Evolutionary conservation across 164 flowering plant species (phyloP).

Genomic region (Chimonanthus salicifolius): DNA sequence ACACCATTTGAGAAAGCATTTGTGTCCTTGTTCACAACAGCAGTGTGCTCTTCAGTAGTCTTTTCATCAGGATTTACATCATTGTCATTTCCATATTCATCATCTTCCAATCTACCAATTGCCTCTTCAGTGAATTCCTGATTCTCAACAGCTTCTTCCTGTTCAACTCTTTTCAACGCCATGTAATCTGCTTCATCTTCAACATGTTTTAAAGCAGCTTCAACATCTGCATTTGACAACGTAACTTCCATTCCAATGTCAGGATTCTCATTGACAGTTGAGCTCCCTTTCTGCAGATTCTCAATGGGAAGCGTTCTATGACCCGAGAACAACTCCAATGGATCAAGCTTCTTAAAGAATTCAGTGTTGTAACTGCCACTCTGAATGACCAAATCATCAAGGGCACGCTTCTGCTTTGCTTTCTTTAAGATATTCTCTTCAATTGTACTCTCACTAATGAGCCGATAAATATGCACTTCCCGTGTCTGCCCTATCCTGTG

Average conservation of each 20-base stretch:
- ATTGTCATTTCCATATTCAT: constrained; percentile 79
- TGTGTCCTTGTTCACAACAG: constrained; percentile 27
- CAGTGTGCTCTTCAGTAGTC: constrained; percentile 36
- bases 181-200: constrained; percentile 99
- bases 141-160: constrained; percentile 98
- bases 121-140: constrained; percentile 95
- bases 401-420: constrained; percentile 98
- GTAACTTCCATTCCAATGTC: constrained; percentile 34
- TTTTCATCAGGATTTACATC: constrained; percentile 60
- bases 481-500: constrained; percentile 98
- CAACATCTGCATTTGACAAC: constrained; percentile 81
- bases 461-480: constrained; percentile 92
- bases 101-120: constrained; percentile 78
- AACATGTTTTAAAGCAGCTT: constrained; percentile 86
- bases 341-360: constrained; percentile 93
- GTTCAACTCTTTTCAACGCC: constrained; percentile 93
- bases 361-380: constrained; percentile 97
- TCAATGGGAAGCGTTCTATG: constrained; percentile 44
- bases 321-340: constrained; percentile 91
- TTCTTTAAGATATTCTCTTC: constrained; percentile 96
- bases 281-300: constrained; percentile 39
- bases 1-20: constrained; percentile 19
- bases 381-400: constrained; percentile 95
- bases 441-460: constrained; percentile 95
- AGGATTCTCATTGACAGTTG: constrained; percentile 12